A percentile compares a stretch with the other conserved stretches of the same genome.
Evolutionary conservation across 1,284 basidiomycete species (phyloP).

Genomic region (Trametes hirsuta): DNA sequence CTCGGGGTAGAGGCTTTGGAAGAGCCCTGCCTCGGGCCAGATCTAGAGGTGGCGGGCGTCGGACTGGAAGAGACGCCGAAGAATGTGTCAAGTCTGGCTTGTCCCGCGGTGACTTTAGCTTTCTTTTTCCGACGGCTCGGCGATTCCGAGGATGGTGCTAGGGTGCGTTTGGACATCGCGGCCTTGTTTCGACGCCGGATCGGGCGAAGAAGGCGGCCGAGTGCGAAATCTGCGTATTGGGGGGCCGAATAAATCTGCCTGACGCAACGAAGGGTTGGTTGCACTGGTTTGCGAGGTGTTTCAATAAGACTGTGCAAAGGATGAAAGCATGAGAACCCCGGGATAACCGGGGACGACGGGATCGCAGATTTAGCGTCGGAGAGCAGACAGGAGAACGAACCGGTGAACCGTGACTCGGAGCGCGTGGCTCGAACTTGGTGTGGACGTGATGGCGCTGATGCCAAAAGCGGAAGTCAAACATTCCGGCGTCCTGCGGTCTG

Average conservation of each 20-base stretch:
- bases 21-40: not conserved
- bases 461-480: slow-evolving; percentile 10
- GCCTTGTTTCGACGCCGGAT: not conserved
- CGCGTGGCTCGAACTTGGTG: not conserved
- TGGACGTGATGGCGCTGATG: not conserved
- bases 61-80: slow-evolving; percentile 27
- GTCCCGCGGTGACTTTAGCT: slow-evolving; percentile 26
- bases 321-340: not conserved
- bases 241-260: not conserved
- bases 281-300: slow-evolving; percentile 1
- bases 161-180: slow-evolving; percentile 34
- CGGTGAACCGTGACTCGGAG: not conserved
- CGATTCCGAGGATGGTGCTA: slow-evolving; percentile 20
- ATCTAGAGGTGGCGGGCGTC: not conserved
- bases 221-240: not conserved
- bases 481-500: not conserved
- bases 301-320: not conserved
- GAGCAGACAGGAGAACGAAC: not conserved
- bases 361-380: not conserved
- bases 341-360: slow-evolving; percentile 1
- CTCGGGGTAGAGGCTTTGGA: not conserved
- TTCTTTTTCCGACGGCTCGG: slow-evolving; percentile 33
- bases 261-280: not conserved
- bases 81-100: slow-evolving; percentile 36
- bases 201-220: slow-evolving; percentile 1